Base-by-base conservation (phyloP, 2,329 filamentous ascomycete species). In the Amauroascus niger region DNA sequence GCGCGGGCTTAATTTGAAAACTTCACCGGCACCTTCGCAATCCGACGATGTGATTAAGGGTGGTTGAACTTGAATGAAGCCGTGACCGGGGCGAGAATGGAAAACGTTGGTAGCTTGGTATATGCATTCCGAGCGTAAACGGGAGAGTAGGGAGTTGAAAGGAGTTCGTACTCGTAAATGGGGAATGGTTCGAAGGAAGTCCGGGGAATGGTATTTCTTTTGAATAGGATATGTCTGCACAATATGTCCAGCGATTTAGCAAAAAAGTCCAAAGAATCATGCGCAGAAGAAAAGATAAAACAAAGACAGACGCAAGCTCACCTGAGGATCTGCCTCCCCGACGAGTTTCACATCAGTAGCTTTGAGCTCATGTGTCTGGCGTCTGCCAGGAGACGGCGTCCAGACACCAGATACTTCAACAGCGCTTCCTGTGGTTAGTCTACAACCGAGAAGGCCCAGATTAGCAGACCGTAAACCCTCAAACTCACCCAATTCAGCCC, bases 11-110 rank as follows among this genome's bases (percentile, higher is more conserved):
- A 97, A 74, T 8, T 82, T 81, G 64, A 98, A 98, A 16, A 94
- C 91, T 67, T 97, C 90, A 0, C 93, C 93, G 1, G 90, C 93
- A 3, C 93, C 93, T 73, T 98, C 93, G 64, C 93, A 98, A 64
- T 98, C 93, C 0, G 91, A 95, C 0, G 91, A 96, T 1, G 93
- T 97, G 64, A 98, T 87, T 63, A 97, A 83, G 3, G 93, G 93
- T 3, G 93, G 88, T 61, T 97, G 91, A 6, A 87, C 88, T 70
- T 97, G 71, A 7, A 66, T 60, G 56, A 72, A 73, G 2, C 63
- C 86, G 55, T 87, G 78, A 63, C 81, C 77, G 55, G 81, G 78
- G 24, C 75, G 71, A 45, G 63, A 61, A 26, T 79, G 77, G 70
- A 97, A 96, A 70, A 89, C 91, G 45, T 78, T 79, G 51, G 82